phyloP scores from a whole-genome alignment of 345 rosid species.

The Anastatica hierochuntica region DNA sequence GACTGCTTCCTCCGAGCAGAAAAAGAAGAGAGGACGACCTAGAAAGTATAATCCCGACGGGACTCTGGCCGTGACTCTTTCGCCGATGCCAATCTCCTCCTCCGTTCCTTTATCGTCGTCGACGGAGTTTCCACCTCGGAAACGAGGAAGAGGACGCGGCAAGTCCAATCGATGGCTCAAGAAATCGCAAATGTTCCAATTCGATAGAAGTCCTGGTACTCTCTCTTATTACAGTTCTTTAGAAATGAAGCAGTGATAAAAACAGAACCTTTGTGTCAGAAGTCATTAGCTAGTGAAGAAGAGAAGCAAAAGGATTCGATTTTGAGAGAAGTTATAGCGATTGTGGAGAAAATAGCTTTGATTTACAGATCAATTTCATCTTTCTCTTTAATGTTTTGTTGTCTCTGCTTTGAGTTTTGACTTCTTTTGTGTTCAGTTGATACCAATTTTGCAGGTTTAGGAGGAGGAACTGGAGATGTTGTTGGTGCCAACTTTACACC shows the following conservation, averaged over 20 bases:
- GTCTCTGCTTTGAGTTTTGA: neutral
- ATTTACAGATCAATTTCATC: neutral
- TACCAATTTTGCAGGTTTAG: conserved; percentile 8
- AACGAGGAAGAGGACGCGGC: conserved; percentile 51
- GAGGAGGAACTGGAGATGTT: conserved; percentile 61
- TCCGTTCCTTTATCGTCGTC: conserved; percentile 59
- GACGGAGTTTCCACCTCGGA: conserved; percentile 49
- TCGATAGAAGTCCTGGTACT: conserved; percentile 53
- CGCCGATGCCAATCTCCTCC: conserved; percentile 89
- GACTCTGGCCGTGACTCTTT: conserved; percentile 37
- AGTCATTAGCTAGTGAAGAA: neutral
- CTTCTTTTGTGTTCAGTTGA: neutral
- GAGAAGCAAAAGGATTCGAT: no score
- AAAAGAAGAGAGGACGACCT: conserved; percentile 93
- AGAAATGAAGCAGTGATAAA: neutral
- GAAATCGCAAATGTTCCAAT: conserved; percentile 50
- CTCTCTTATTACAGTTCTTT: neutral
- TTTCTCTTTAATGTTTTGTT: neutral
- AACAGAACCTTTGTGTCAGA: neutral
- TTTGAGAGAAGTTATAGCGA: no score
- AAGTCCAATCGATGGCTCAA: conserved; percentile 38
- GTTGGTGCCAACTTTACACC: conserved; percentile 87
- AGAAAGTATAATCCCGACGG: conserved; percentile 83
- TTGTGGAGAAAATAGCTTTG: no score
- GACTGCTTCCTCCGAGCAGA: conserved; percentile 27